Conservation (phyloP, 495 filamentous ascomycete genomes). For the Penicillium lividum region DNA sequence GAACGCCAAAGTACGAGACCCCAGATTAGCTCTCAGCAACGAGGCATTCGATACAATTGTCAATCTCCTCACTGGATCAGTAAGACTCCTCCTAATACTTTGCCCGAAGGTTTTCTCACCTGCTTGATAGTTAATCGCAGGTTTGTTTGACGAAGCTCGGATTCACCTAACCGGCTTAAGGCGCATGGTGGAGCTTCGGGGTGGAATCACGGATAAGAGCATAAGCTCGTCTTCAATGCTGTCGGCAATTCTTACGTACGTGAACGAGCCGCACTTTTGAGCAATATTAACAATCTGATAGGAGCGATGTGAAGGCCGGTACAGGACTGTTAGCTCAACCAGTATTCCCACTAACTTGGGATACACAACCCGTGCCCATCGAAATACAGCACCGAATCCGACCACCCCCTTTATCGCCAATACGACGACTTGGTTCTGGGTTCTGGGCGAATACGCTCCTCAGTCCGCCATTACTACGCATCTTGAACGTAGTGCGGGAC, state of each 20-base stretch:
- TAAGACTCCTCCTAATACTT: slow-evolving; percentile 9
- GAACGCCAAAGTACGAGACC: slow-evolving; percentile 34
- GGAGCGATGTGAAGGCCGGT: slow-evolving; percentile 37
- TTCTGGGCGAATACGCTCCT: slow-evolving; percentile 30
- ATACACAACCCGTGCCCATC: slow-evolving; percentile 26
- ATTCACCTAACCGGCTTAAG: slow-evolving; percentile 37
- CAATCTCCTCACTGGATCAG: slow-evolving; percentile 36
- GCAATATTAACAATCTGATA: slow-evolving; percentile 11
- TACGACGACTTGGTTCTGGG: slow-evolving; percentile 26
- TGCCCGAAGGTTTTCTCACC: not conserved
- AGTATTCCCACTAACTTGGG: slow-evolving; percentile 40
- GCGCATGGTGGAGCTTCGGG: slow-evolving; percentile 39
- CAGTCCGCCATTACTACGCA: slow-evolving; percentile 24
- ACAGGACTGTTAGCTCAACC: slow-evolving; percentile 37
- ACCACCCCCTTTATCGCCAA: slow-evolving; percentile 26
- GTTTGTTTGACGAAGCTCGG: slow-evolving; percentile 35
- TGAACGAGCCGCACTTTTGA: not conserved
- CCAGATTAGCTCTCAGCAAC: slow-evolving; percentile 27
- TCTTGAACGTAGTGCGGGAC: slow-evolving; percentile 29
- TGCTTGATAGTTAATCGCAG: slow-evolving; percentile 31
- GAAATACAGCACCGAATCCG: slow-evolving; percentile 31
- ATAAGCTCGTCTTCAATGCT: slow-evolving; percentile 31
- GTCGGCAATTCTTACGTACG: slow-evolving; percentile 34
- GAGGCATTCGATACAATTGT: slow-evolving; percentile 41
- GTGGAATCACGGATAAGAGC: slow-evolving; percentile 32